phyloP scores from a whole-genome alignment of 2,329 filamentous ascomycete genomes.

The Zymoseptoria brevis region DNA sequence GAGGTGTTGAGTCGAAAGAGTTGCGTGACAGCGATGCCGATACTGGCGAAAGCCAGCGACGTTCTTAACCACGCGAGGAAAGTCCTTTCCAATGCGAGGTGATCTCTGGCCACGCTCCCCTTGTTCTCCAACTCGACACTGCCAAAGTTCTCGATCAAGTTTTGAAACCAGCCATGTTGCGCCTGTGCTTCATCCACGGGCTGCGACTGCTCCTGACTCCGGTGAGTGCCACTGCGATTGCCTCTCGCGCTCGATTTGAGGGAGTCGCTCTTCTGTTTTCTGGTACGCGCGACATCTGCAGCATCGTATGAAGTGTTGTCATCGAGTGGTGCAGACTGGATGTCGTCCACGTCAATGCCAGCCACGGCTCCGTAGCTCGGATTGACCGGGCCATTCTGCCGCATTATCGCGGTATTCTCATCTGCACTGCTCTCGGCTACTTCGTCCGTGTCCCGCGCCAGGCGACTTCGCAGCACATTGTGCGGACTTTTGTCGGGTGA shows the following conservation, averaged over 20 bases:
- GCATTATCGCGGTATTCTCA: constrained; percentile 37
- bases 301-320: constrained; percentile 5
- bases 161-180: constrained; percentile 45
- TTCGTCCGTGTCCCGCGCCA: constrained; percentile 11
- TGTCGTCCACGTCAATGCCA: constrained; percentile 15
- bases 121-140: constrained; percentile 76
- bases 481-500: constrained; percentile 7
- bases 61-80: constrained; percentile 82
- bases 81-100: constrained; percentile 72
- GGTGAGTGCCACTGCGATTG: constrained; percentile 3
- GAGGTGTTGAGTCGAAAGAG: constrained; percentile 74
- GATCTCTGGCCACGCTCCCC: constrained; percentile 73
- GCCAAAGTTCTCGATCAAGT: constrained; percentile 51
- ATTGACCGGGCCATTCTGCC: constrained; percentile 6
- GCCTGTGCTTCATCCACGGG: constrained; percentile 14
- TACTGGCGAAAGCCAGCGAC: constrained; percentile 70
- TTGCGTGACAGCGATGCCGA: constrained; percentile 76
- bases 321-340: constrained; percentile 10
- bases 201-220: constrained; percentile 1
- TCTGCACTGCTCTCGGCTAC: constrained; percentile 32
- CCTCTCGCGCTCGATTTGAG: constrained; percentile 8
- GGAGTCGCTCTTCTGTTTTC: constrained; percentile 14
- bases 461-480: constrained; percentile 6
- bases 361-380: constrained; percentile 20
- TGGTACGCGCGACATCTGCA: constrained; percentile 1